These are phyloP conservation scores for Colletotrichum sp. DNA, from an alignment of 2,329 filamentous ascomycete species.

Conservation along the genomic window DNA sequence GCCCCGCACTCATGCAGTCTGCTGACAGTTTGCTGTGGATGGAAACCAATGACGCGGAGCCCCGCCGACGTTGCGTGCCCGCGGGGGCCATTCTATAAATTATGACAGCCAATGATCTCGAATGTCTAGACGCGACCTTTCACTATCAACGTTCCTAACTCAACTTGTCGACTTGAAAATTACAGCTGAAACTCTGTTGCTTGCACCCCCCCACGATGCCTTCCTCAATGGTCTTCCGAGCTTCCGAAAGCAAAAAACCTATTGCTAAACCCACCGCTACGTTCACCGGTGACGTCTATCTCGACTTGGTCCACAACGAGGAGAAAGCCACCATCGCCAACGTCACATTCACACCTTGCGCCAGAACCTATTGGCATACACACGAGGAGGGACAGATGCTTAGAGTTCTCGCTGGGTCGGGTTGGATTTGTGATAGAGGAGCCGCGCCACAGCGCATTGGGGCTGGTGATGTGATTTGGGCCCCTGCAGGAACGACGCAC, in stretches of 20 bases:
- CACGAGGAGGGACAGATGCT: conserved; percentile 49
- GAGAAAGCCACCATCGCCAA: conserved; percentile 20
- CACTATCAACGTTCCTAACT: background rate
- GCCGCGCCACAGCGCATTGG: conserved; percentile 36
- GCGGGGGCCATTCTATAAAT: background rate
- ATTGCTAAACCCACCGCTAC: background rate
- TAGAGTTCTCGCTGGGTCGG: conserved; percentile 40
- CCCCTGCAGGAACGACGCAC: conserved; percentile 43
- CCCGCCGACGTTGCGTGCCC: background rate
- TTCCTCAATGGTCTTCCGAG: background rate
- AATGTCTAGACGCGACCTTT: background rate
- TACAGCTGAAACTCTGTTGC: background rate
- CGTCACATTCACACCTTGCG: conserved; percentile 46
- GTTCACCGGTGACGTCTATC: background rate
- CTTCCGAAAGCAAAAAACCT: background rate
- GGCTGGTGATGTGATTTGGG: conserved; percentile 45
- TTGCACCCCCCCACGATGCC: background rate
- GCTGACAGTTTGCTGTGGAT: background rate
- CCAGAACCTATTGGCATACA: conserved; percentile 48
- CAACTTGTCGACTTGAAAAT: background rate
- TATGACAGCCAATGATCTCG: background rate
- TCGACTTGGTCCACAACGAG: background rate
- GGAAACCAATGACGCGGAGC: background rate
- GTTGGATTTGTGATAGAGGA: conserved; percentile 47
- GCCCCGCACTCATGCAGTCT: background rate